Evolutionary conservation across 495 filamentous ascomycete genomes (phyloP).

Genomic region (Xylaria nigripes): DNA sequence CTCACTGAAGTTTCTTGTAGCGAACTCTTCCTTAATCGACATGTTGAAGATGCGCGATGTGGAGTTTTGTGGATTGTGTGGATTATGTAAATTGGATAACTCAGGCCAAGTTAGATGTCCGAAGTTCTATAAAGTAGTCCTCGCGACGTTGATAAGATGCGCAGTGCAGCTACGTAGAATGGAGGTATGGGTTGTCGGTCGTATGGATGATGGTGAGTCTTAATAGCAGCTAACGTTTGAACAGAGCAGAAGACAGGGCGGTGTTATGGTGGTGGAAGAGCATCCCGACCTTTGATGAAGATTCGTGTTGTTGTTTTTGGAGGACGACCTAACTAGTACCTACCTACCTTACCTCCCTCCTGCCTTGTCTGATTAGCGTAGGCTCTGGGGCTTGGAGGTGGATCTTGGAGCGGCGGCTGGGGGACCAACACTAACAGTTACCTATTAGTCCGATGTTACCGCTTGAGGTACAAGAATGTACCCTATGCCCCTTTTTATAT

Average conservation of each 20-base stretch:
- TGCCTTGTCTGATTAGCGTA: neutral
- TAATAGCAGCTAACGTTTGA: neutral
- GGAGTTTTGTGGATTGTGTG: neutral
- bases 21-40: slow-evolving; percentile 67
- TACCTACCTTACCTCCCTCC: neutral
- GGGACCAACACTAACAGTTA: too few species aligned
- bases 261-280: neutral
- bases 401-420: neutral
- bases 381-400: slow-evolving; percentile 1
- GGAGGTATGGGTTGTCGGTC: neutral
- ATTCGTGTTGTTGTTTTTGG: slow-evolving; percentile 4
- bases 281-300: neutral
- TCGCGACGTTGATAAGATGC: neutral
- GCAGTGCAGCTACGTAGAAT: neutral
- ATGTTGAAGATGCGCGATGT: slow-evolving; percentile 28
- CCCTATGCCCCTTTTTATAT: neutral
- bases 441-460: neutral
- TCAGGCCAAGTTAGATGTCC: neutral
- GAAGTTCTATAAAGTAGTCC: too few species aligned
- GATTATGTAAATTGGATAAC: neutral
- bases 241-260: neutral
- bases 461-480: neutral
- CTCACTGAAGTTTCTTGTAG: slow-evolving; percentile 97
- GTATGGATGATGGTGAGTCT: neutral
- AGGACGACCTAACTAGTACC: too few species aligned